phyloP scores from a whole-genome alignment of 176 grass and related monocot species.

The Oryza rufipogon region DNA sequence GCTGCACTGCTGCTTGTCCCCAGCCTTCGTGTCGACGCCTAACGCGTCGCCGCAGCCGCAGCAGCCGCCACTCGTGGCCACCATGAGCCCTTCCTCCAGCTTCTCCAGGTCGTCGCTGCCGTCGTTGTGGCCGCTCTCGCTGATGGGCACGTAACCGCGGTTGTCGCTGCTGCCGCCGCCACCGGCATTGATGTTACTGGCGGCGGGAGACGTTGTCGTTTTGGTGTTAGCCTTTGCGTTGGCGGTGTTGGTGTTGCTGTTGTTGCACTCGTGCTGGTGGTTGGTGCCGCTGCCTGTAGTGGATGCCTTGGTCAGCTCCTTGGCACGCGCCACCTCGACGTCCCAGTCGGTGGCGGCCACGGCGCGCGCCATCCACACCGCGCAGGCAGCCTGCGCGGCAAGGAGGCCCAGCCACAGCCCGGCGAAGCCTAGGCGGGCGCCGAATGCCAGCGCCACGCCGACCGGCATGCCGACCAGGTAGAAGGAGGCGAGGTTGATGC shows the following conservation, averaged over 20 bases:
- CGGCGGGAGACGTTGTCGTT: neutral
- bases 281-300: neutral
- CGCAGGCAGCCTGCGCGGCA: conserved; percentile 81
- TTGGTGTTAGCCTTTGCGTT: conserved; percentile 31
- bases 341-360: conserved; percentile 77
- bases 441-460: conserved; percentile 68
- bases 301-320: conserved; percentile 59
- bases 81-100: conserved; percentile 53
- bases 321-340: conserved; percentile 69
- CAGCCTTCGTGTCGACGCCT: conserved; percentile 16
- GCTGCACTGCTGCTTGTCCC: conserved; percentile 24
- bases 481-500: conserved; percentile 92
- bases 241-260: neutral
- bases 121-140: conserved; percentile 24
- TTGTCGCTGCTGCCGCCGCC: neutral
- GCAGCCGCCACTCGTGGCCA: neutral
- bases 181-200: conserved; percentile 23
- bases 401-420: conserved; percentile 94
- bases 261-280: conserved; percentile 30
- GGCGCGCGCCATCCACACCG: conserved; percentile 66
- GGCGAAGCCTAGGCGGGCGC: conserved; percentile 67
- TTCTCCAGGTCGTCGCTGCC: conserved; percentile 34
- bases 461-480: conserved; percentile 98
- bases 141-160: conserved; percentile 52
- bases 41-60: neutral